Percentiles rank a stretch among this genome's conserved stretches.
Evolutionary conservation across 2,329 filamentous ascomycete species (phyloP).

Genomic region (Aspergillus caelatus): DNA sequence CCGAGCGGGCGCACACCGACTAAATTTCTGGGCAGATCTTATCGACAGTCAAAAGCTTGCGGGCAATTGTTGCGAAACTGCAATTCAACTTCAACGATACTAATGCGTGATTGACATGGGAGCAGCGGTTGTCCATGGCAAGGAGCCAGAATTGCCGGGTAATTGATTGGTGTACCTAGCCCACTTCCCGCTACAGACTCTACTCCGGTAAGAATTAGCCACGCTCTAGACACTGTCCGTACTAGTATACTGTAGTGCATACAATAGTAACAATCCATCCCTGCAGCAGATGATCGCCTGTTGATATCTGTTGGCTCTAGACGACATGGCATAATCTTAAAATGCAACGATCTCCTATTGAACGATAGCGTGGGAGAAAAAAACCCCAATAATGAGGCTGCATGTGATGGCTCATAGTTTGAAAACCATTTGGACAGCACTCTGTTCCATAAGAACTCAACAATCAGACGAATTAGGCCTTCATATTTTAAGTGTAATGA

Average conservation of each 20-base stretch:
- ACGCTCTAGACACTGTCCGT: neutral
- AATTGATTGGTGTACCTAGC: neutral
- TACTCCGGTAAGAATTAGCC: neutral
- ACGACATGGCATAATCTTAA: neutral
- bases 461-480: too few species aligned
- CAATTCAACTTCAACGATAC: neutral
- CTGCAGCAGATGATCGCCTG: neutral
- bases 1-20: neutral
- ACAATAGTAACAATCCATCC: neutral
- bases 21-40: neutral
- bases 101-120: neutral
- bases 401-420: neutral
- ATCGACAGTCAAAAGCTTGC: neutral
- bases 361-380: neutral
- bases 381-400: neutral
- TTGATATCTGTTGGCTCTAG: neutral
- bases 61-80: neutral
- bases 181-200: neutral
- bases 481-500: too few species aligned
- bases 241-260: conserved; percentile 1
- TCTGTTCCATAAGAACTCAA: neutral
- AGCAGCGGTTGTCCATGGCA: neutral
- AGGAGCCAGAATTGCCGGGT: neutral
- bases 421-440: neutral
- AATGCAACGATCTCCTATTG: neutral